A percentile compares a stretch with the other conserved stretches of the same genome.
Conservation (phyloP, 345 rosid species). For the Citrus maxima region DNA sequence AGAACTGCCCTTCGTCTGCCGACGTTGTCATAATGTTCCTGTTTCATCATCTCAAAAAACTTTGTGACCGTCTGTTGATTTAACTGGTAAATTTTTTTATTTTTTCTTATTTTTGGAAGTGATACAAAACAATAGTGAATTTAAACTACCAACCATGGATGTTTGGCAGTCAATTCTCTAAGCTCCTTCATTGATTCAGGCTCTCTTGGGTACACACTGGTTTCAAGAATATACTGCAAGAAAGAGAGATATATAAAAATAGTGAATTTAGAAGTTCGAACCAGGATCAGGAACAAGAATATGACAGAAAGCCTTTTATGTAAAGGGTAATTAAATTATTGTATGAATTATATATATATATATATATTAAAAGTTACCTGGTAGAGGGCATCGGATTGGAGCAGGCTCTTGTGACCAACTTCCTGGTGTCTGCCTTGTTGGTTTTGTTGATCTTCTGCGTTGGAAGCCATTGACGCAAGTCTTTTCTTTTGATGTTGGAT, state of each 20-base stretch:
- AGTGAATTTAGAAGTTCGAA: neutral
- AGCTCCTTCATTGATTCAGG: slow-evolving; percentile 96
- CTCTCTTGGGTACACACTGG: slow-evolving; percentile 97
- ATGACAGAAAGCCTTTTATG: neutral
- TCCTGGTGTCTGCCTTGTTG: slow-evolving; percentile 71
- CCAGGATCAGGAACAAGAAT: neutral
- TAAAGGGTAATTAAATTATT: neutral
- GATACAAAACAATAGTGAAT: too few relatives aligned
- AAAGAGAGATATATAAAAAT: neutral
- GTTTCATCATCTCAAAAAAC: slow-evolving; percentile 1
- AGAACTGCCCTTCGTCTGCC: slow-evolving; percentile 95
- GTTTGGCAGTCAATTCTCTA: slow-evolving; percentile 89
- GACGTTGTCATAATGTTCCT: slow-evolving; percentile 99
- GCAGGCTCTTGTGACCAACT: slow-evolving; percentile 94
- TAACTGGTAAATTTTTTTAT: too few relatives aligned
- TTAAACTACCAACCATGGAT: slow-evolving; percentile 43
- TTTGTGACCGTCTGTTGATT: neutral
- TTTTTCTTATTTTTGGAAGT: too few relatives aligned
- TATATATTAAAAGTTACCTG: slow-evolving; percentile 43
- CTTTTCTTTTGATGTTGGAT: neutral
- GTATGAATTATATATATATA: neutral
- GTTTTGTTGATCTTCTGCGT: slow-evolving; percentile 51
- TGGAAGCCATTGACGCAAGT: slow-evolving; percentile 41
- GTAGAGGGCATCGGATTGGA: slow-evolving; percentile 90
- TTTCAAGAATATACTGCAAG: slow-evolving; percentile 84